Conservation (phyloP, 192 early-diverging fungal genomes). For the Mortierella hygrophila region DNA sequence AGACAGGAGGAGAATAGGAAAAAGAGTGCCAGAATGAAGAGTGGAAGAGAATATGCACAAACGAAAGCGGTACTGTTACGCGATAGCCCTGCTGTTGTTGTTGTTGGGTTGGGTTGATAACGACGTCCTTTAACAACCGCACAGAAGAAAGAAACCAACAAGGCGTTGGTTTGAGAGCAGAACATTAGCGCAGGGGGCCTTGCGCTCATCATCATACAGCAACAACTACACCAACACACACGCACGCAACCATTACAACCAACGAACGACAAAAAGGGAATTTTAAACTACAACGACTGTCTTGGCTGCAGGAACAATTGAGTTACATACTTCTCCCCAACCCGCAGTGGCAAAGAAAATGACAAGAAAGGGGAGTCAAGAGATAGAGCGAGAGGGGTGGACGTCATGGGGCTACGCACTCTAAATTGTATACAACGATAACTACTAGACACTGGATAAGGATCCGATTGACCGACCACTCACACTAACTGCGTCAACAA, state of each 20-base stretch:
- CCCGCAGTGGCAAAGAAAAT: not conserved
- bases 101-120: not conserved
- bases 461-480: not conserved
- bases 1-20: not conserved
- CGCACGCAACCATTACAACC: not conserved
- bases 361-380: not conserved
- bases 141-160: not conserved
- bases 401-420: slow-evolving; percentile 11
- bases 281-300: not conserved
- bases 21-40: not conserved
- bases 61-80: not conserved
- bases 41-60: not conserved
- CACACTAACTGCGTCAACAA: not conserved
- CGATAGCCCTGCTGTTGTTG: not conserved
- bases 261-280: not conserved
- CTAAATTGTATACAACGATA: slow-evolving; percentile 1
- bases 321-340: not conserved
- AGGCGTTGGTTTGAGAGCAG: not conserved
- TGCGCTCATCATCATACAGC: not conserved
- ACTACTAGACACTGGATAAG: not conserved
- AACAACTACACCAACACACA: not conserved
- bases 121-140: not conserved
- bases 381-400: not conserved
- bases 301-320: not conserved
- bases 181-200: not conserved